Percentiles rank a stretch among this genome's conserved stretches.
phyloP scores from a whole-genome alignment of 1,284 basidiomycete genomes.

The Ustilago sp. region DNA sequence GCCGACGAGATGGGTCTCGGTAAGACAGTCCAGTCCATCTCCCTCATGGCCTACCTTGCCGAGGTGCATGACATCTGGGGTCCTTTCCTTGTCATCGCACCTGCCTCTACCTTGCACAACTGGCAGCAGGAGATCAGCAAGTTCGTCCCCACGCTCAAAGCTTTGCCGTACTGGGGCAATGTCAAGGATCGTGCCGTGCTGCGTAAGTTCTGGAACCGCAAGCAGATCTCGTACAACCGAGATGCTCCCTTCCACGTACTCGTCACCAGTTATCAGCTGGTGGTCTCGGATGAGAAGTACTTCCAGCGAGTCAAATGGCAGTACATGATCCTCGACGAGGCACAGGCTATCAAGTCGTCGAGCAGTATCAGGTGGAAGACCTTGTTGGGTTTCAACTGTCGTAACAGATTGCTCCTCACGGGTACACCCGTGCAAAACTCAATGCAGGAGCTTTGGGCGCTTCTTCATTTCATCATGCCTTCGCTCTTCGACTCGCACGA shows the following conservation, averaged over 20 bases:
- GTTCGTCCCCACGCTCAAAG: conserved; percentile 93
- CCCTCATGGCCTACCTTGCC: conserved; percentile 93
- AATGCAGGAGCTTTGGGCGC: conserved; percentile 99
- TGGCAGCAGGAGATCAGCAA: conserved; percentile 99
- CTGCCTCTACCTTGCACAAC: conserved; percentile 96
- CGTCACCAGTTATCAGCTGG: conserved; percentile 96
- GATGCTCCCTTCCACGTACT: conserved; percentile 97
- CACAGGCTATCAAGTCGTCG: conserved; percentile 99
- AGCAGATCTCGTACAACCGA: conserved; percentile 93
- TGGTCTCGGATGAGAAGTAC: conserved; percentile 97
- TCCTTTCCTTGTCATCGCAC: conserved; percentile 98
- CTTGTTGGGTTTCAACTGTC: conserved; percentile 91
- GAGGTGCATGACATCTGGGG: conserved; percentile 99
- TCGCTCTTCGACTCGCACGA: conserved; percentile 98
- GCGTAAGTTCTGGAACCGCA: conserved; percentile 98
- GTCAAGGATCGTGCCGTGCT: conserved; percentile 94
- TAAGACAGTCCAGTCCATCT: conserved; percentile 98
- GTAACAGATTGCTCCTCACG: conserved; percentile 93
- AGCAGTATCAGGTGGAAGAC: conserved; percentile 98
- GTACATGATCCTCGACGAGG: conserved; percentile 99
- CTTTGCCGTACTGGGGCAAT: conserved; percentile 97
- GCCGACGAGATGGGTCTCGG: conserved; percentile 84
- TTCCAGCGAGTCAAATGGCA: conserved; percentile 99
- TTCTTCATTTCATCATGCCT: conserved; percentile 99
- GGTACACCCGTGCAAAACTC: conserved; percentile 99